Conservation (phyloP, 2,329 filamentous ascomycete genomes). For the Nothopassalora personata region DNA sequence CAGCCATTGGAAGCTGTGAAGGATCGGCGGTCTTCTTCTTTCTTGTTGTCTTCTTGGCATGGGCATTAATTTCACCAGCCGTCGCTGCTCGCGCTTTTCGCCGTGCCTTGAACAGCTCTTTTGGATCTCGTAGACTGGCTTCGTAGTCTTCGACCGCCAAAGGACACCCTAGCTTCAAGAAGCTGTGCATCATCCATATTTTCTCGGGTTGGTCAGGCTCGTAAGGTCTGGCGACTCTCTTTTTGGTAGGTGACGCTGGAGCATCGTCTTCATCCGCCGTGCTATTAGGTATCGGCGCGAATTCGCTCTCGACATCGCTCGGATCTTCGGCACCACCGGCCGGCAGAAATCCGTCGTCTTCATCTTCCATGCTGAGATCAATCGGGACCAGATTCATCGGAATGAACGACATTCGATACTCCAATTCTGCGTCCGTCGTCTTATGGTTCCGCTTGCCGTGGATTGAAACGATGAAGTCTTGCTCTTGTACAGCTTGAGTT, state of each 20-base stretch:
- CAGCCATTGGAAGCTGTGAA: conserved; percentile 10
- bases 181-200: conserved; percentile 62
- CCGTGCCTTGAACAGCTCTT: conserved; percentile 24
- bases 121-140: conserved; percentile 32
- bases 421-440: conserved; percentile 67
- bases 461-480: conserved; percentile 58
- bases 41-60: conserved; percentile 15
- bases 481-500: conserved; percentile 44
- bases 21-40: conserved; percentile 14
- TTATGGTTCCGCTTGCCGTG: conserved; percentile 64
- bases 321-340: conserved; percentile 30
- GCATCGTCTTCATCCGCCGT: conserved; percentile 24
- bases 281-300: conserved; percentile 15
- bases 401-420: conserved; percentile 72
- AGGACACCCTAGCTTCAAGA: conserved; percentile 61
- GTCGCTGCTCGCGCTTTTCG: conserved; percentile 20
- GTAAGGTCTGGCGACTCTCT: conserved; percentile 46
- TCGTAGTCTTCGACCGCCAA: conserved; percentile 63
- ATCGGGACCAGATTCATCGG: conserved; percentile 73
- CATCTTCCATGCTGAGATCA: conserved; percentile 68
- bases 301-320: conserved; percentile 30
- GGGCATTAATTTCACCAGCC: conserved; percentile 14
- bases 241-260: conserved; percentile 40
- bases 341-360: conserved; percentile 48
- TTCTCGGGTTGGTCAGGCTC: conserved; percentile 63